These are phyloP conservation scores for Aspergillus fumigatus DNA, from an alignment of 2,329 filamentous ascomycete genomes.

Conservation along the genomic window DNA sequence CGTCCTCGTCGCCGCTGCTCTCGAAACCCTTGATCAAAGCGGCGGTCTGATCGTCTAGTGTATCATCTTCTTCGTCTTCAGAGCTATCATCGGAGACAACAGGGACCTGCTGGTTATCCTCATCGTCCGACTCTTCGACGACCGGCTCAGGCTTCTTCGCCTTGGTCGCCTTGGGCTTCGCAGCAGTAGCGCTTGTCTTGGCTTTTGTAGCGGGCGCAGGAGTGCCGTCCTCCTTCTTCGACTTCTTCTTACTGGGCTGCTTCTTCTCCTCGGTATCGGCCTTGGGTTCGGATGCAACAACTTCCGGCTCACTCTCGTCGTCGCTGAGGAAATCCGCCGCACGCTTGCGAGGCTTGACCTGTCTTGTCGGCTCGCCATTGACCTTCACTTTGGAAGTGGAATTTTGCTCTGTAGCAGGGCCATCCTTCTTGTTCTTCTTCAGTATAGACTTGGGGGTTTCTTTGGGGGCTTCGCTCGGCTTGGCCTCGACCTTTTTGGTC, in stretches of 20 bases:
- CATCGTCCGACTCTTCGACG: conserved; percentile 33
- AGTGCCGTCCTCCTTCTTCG: conserved; percentile 31
- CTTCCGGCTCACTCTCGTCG: conserved; percentile 30
- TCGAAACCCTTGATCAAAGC: conserved; percentile 54
- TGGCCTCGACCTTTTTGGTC: conserved; percentile 50
- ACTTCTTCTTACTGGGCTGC: conserved; percentile 45
- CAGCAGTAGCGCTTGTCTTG: conserved; percentile 7
- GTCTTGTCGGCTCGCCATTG: conserved; percentile 31
- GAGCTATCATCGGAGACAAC: conserved; percentile 18
- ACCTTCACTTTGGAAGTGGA: conserved; percentile 25
- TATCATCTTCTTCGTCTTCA: conserved; percentile 31
- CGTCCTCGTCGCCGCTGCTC: conserved; percentile 50
- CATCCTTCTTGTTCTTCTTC: conserved; percentile 28
- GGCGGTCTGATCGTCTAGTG: conserved; percentile 49
- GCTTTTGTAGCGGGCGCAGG: conserved; percentile 28
- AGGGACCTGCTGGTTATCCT: conserved; percentile 22
- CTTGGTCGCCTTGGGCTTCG: conserved; percentile 42
- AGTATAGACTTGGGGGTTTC: conserved; percentile 28
- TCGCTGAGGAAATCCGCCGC: conserved; percentile 46
- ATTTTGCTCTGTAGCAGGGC: conserved; percentile 19
- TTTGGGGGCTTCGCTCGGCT: conserved; percentile 25
- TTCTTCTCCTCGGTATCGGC: conserved; percentile 29
- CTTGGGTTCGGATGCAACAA: conserved; percentile 16
- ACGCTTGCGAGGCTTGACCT: conserved; percentile 44
- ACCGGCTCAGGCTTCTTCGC: conserved; percentile 43